These are phyloP conservation scores for Geosmithia flava DNA, from an alignment of 2,329 filamentous ascomycete species.

Conservation along the genomic window DNA sequence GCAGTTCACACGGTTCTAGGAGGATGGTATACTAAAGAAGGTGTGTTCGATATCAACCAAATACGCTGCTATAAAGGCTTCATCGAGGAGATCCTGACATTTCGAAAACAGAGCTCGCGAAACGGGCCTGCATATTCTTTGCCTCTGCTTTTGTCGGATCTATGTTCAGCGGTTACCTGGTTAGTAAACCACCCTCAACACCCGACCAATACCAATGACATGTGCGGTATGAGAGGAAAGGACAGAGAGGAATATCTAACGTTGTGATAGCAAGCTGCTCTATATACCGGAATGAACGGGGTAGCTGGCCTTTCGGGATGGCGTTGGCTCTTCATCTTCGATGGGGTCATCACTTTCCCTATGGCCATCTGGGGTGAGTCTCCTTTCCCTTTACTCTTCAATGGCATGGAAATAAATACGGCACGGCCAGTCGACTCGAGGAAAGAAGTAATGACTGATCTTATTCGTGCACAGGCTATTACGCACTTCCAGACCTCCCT, in stretches of 20 bases:
- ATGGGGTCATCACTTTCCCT: neutral
- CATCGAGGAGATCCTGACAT: neutral
- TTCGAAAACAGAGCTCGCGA: neutral
- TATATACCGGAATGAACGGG: neutral
- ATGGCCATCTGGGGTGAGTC: neutral
- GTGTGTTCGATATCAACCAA: neutral
- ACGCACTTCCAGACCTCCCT: neutral
- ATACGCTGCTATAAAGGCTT: too few species aligned
- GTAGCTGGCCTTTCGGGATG: neutral
- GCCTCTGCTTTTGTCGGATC: neutral
- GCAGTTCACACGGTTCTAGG: neutral
- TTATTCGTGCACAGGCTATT: neutral
- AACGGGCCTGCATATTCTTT: neutral
- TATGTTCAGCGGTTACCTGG: neutral
- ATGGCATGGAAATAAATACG: neutral
- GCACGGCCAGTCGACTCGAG: neutral
- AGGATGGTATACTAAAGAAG: neutral
- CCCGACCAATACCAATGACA: neutral
- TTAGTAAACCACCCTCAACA: neutral
- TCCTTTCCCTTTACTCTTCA: neutral
- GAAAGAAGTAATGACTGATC: neutral
- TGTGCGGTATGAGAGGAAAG: neutral
- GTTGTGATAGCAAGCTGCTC: neutral
- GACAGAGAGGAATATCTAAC: neutral
- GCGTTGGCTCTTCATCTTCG: neutral